These are phyloP conservation scores for Plasmodium relictum DNA, from an alignment of 169 alveolate genomes.

Conservation along the genomic window DNA sequence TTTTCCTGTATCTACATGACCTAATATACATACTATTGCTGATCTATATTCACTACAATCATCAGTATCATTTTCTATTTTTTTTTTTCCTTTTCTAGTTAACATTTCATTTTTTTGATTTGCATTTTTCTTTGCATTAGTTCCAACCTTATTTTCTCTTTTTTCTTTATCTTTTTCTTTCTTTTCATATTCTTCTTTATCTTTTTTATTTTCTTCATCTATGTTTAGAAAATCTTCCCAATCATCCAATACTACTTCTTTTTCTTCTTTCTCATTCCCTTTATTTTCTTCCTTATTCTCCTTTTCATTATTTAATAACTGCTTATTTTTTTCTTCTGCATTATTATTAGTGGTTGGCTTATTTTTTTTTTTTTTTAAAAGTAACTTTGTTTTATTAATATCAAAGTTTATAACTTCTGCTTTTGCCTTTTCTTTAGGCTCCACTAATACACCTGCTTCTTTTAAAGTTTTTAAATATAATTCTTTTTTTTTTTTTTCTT, in stretches of 20 bases:
- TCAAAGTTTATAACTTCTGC: conserved; percentile 56
- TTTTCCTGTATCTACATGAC: conserved; percentile 99
- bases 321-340: conserved; percentile 4
- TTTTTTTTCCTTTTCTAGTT: conserved; percentile 38
- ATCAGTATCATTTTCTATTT: conserved; percentile 40
- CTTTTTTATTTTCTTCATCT: conserved; percentile 45
- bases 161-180: conserved; percentile 79
- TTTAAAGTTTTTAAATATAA: conserved; percentile 84
- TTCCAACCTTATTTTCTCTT: conserved; percentile 51
- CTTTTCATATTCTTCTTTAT: conserved; percentile 40
- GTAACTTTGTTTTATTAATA: conserved; percentile 41
- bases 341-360: conserved; percentile 8
- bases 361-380: conserved; percentile 62
- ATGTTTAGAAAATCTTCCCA: conserved; percentile 40
- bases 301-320: neutral
- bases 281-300: conserved; percentile 33
- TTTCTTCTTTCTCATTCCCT: conserved; percentile 40
- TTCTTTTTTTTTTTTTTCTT: conserved; percentile 85
- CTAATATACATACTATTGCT: conserved; percentile 98
- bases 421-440: conserved; percentile 71
- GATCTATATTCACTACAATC: conserved; percentile 90
- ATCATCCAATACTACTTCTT: conserved; percentile 61
- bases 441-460: conserved; percentile 79
- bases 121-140: neutral
- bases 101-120: conserved; percentile 45